phyloP scores from a whole-genome alignment of 1,139 yeast species.

The Yamadazyma epiphylla region DNA sequence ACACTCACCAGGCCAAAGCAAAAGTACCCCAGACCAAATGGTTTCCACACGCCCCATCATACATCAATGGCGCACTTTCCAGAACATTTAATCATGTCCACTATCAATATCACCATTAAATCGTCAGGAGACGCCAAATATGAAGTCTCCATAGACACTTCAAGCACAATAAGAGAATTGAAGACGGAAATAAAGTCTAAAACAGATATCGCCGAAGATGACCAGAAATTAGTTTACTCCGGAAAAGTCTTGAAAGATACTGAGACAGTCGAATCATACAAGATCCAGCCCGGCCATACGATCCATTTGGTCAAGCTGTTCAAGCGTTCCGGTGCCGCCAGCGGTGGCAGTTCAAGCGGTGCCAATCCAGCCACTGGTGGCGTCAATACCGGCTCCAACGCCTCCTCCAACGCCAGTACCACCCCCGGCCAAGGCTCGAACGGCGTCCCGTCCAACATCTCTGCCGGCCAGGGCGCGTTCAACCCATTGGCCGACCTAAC shows the following conservation, averaged over 20 bases:
- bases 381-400: slow-evolving; percentile 15
- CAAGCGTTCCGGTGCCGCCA: slow-evolving; percentile 12
- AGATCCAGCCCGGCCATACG: slow-evolving; percentile 81
- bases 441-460: slow-evolving; percentile 65
- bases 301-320: slow-evolving; percentile 82
- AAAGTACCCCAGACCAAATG: no score
- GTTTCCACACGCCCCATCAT: not conserved
- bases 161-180: slow-evolving; percentile 61
- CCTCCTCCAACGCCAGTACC: slow-evolving; percentile 12
- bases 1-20: slow-evolving; percentile 1
- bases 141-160: slow-evolving; percentile 53
- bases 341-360: slow-evolving; percentile 12
- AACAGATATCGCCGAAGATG: slow-evolving; percentile 64
- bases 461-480: slow-evolving; percentile 86
- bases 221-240: slow-evolving; percentile 86
- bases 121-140: slow-evolving; percentile 79
- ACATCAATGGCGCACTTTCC: no score
- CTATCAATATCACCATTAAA: slow-evolving; percentile 22
- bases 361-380: slow-evolving; percentile 16
- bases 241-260: slow-evolving; percentile 89
- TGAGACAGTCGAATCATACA: slow-evolving; percentile 71
- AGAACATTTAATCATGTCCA: slow-evolving; percentile 2
- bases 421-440: slow-evolving; percentile 11
- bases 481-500: slow-evolving; percentile 90
- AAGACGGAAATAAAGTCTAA: slow-evolving; percentile 60